Percentiles rank a stretch among this genome's conserved stretches.
Evolutionary conservation across 2,329 filamentous ascomycete genomes (phyloP).

Genomic region (Phaeosphaeria sp.): DNA sequence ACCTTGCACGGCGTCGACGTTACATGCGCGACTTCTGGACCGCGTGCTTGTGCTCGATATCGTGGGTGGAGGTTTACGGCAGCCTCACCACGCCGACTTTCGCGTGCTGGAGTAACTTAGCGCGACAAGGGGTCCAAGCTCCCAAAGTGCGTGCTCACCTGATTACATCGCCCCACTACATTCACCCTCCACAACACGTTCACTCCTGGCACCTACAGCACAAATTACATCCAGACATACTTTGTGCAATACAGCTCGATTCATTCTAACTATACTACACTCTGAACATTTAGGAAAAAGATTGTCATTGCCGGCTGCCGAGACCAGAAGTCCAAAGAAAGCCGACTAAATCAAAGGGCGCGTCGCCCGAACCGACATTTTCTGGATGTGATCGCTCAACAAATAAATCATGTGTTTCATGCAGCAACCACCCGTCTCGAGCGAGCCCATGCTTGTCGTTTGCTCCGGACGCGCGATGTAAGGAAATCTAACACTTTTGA

Average conservation of each 20-base stretch:
- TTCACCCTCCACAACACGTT: no score
- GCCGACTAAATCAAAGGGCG: conserved; percentile 35
- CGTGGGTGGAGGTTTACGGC: not conserved
- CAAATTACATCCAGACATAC: no score
- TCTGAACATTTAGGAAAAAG: conserved; percentile 42
- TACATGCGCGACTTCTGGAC: conserved; percentile 3
- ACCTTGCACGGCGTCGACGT: conserved; percentile 8
- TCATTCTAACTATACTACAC: conserved; percentile 44
- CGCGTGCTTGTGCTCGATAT: not conserved
- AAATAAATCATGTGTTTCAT: conserved; percentile 39
- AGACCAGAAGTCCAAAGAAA: conserved; percentile 36
- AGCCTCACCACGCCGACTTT: not conserved
- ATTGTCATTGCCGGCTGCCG: conserved; percentile 44
- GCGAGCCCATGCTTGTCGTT: conserved; percentile 44
- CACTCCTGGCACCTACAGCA: no score
- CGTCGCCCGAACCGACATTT: conserved; percentile 48
- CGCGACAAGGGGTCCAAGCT: conserved; percentile 10
- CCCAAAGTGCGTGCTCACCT: conserved; percentile 24
- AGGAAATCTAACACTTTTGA: conserved; percentile 54
- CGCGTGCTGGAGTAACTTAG: conserved; percentile 21
- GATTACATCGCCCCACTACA: conserved; percentile 19
- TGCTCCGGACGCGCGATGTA: conserved; percentile 41
- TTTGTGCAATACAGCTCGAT: conserved; percentile 42
- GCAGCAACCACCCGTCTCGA: conserved; percentile 43
- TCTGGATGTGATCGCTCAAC: conserved; percentile 40